Conservation (phyloP, 371 early-diverging fungal genomes). For the Cokeromyces recurvatus region DNA sequence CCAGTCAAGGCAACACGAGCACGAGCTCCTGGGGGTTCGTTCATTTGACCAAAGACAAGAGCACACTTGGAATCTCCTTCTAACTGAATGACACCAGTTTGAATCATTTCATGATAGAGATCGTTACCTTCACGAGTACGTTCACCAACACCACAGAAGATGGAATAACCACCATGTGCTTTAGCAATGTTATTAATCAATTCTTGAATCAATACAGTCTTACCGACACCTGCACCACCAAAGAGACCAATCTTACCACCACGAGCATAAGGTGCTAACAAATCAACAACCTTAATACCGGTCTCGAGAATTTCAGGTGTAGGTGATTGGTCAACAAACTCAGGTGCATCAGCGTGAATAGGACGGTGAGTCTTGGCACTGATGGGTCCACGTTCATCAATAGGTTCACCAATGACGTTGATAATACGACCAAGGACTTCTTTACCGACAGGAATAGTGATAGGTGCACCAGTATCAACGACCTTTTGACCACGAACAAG, state of each 20-base stretch:
- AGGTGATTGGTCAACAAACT: slow-evolving; percentile 94
- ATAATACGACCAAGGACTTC: slow-evolving; percentile 95
- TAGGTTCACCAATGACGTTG: slow-evolving; percentile 93
- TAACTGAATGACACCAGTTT: slow-evolving; percentile 90
- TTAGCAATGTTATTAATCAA: slow-evolving; percentile 97
- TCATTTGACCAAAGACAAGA: slow-evolving; percentile 98
- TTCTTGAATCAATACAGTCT: slow-evolving; percentile 97
- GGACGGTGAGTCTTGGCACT: slow-evolving; percentile 78
- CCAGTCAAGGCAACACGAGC: slow-evolving; percentile 98
- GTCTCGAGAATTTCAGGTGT: slow-evolving; percentile 94
- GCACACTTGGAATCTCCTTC: slow-evolving; percentile 93
- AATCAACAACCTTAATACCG: slow-evolving; percentile 97
- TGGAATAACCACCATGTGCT: slow-evolving; percentile 97
- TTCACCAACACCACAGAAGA: slow-evolving; percentile 96
- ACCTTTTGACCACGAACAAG: slow-evolving; percentile 93
- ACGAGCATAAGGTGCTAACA: slow-evolving; percentile 92
- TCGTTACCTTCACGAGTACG: slow-evolving; percentile 98
- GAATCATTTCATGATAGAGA: slow-evolving; percentile 96
- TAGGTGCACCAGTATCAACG: slow-evolving; percentile 88
- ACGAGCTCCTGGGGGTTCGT: slow-evolving; percentile 99
- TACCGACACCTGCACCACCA: slow-evolving; percentile 97
- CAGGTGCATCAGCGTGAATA: slow-evolving; percentile 91
- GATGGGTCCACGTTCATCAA: slow-evolving; percentile 97
- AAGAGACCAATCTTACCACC: slow-evolving; percentile 98
- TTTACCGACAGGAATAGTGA: slow-evolving; percentile 88